phyloP scores from a whole-genome alignment of 495 filamentous ascomycete genomes.

The Penicillium dipodomyicola region DNA sequence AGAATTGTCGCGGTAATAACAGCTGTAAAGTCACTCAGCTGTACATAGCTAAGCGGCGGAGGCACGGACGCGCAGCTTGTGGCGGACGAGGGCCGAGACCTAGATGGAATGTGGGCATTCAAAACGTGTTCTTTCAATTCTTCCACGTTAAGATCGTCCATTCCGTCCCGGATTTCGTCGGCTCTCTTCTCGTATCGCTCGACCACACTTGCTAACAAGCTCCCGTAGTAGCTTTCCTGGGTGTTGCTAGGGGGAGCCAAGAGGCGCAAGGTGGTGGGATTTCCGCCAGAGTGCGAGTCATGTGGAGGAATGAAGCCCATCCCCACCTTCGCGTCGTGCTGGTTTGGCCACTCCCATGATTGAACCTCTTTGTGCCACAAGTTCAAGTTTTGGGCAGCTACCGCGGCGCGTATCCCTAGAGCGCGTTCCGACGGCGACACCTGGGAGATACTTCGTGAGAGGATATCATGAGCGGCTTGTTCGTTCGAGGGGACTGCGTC shows the following conservation, averaged over 20 bases:
- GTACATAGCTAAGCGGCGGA: constrained; percentile 53
- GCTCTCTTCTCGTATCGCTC: constrained; percentile 68
- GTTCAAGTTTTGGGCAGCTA: constrained; percentile 69
- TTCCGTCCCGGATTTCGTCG: constrained; percentile 70
- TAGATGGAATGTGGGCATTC: constrained; percentile 65
- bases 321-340: constrained; percentile 33
- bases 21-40: constrained; percentile 82
- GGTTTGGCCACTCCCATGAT: constrained; percentile 69
- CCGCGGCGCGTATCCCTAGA: constrained; percentile 69
- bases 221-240: constrained; percentile 61
- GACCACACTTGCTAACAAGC: constrained; percentile 60
- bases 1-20: constrained; percentile 85
- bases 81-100: constrained; percentile 54
- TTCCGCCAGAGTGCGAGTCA: not conserved
- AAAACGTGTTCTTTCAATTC: constrained; percentile 88
- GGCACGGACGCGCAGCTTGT: constrained; percentile 53
- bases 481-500: constrained; percentile 53
- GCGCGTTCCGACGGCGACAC: constrained; percentile 66
- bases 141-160: constrained; percentile 80
- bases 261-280: not conserved
- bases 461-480: constrained; percentile 46
- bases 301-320: constrained; percentile 58
- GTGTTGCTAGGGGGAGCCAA: constrained; percentile 6
- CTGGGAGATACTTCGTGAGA: constrained; percentile 64
- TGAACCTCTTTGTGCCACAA: constrained; percentile 77